Evolutionary conservation across 2,329 filamentous ascomycete genomes (phyloP).

Genomic region (Pseudogymnoascus sp.): DNA sequence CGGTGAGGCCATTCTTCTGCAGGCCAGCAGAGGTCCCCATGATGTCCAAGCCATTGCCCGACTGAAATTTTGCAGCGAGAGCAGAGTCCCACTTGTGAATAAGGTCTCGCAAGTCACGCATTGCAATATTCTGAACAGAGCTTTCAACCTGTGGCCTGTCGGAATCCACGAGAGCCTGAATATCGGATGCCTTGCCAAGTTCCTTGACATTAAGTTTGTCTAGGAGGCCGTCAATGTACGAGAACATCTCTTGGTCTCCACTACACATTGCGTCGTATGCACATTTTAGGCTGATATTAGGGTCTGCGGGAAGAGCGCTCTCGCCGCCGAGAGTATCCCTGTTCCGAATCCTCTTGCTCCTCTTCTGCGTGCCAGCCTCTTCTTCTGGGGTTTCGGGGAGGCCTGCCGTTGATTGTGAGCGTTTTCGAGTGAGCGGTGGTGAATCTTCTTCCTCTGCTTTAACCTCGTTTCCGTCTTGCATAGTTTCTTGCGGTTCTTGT

Average conservation of each 20-base stretch:
- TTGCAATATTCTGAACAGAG: conserved; percentile 20
- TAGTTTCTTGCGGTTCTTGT: not conserved
- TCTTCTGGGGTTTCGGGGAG: conserved; percentile 48
- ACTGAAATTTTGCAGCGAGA: conserved; percentile 28
- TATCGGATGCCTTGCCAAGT: conserved; percentile 22
- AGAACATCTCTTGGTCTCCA: conserved; percentile 26
- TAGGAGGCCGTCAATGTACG: conserved; percentile 22
- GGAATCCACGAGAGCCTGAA: conserved; percentile 21
- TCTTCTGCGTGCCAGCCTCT: conserved; percentile 48
- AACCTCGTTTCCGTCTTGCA: not conserved
- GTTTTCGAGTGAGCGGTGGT: conserved; percentile 40
- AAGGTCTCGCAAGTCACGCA: conserved; percentile 31
- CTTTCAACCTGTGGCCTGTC: conserved; percentile 15
- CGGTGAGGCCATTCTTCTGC: conserved; percentile 41
- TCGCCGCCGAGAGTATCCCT: conserved; percentile 42
- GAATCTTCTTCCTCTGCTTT: not conserved
- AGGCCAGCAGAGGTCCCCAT: conserved; percentile 23
- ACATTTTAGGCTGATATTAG: conserved; percentile 43
- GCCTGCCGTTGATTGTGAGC: conserved; percentile 54
- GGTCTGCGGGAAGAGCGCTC: conserved; percentile 42
- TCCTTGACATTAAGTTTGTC: conserved; percentile 24
- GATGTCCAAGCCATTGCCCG: conserved; percentile 25
- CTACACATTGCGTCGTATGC: conserved; percentile 11
- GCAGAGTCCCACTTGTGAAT: conserved; percentile 31
- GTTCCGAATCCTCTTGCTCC: conserved; percentile 56